Conservation (phyloP, 345 rosid species). For the Linum lewisii region DNA sequence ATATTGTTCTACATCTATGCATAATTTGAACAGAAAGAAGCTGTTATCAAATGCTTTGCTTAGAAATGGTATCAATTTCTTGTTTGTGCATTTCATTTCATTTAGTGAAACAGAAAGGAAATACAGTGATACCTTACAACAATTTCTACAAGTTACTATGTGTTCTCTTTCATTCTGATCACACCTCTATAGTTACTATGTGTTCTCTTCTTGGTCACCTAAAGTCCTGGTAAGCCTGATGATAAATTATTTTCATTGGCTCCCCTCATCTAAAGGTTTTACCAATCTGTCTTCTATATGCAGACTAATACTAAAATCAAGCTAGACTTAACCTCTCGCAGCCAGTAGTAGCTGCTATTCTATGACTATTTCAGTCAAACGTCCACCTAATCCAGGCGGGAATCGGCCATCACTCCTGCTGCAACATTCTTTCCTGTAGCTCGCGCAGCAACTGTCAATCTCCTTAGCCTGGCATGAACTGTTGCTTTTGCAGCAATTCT, state of each 20-base stretch:
- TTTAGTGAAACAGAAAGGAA: background rate
- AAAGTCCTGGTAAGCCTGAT: background rate
- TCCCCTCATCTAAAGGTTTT: background rate
- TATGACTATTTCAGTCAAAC: background rate
- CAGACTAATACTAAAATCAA: background rate
- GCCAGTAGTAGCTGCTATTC: background rate
- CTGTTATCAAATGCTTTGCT: too few relatives aligned
- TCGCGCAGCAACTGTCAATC: background rate
- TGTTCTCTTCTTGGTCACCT: background rate
- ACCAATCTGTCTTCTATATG: background rate
- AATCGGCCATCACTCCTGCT: background rate
- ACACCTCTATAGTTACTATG: too few relatives aligned
- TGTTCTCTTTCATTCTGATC: too few relatives aligned
- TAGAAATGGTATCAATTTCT: background rate
- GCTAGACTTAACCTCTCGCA: background rate
- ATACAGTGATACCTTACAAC: background rate
- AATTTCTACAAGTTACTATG: background rate
- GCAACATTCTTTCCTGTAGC: background rate
- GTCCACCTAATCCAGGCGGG: background rate
- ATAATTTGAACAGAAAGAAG: background rate
- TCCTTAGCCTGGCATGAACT: background rate
- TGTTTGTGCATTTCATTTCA: background rate
- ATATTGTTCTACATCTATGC: constrained; percentile 2
- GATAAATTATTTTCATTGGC: background rate
- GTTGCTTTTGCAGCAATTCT: background rate